Evolutionary conservation across 106 monocot species (phyloP), one percentile per base, ranked within the genome.

Genomic region (Dendrobium officinale): DNA sequence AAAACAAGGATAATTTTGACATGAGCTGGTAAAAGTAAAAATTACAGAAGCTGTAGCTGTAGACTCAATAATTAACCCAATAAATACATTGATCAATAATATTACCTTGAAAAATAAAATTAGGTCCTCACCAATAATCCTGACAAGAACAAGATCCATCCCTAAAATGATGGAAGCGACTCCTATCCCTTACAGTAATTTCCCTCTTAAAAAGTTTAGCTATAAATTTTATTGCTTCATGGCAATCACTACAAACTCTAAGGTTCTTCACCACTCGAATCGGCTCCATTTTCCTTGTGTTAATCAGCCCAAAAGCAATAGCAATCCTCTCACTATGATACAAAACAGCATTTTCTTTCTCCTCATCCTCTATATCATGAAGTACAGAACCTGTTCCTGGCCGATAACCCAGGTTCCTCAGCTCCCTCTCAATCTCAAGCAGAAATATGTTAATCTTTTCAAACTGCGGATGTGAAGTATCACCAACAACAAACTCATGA

Each of bases 401-500:
- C 54, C 49, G 68, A 84, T 88, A 91, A 11, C 88, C 90, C 17
- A 88, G 70, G 4, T 77, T 84, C 42, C 81, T 78, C 83, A 87
- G 51, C 19, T 87, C 90, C 20, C 59, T 81, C 44, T 70, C 77
- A 26, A 87, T 75, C 68, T 85, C 83, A 78, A 74, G 51, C 40
- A 90, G 16, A 47, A 87, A 87, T 24, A 43, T 18, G 77, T 77
- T 77, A 45, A 90, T 87, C 48, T 81, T 44, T 33, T 77, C 80
- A 75, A 84, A 87, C 42, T 84, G 77, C 6, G 81, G 85, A 78
- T 87, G 90, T 54, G 83, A 85, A 26, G 78, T 80, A 78, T 85
- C 90, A 64, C 90, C 90, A 70, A 77, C 88, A 2, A 79, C 77
- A 47, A 90, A 87, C 79, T 87, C 85, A 27, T 85, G 77, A 10